Percentiles rank a stretch among this genome's conserved stretches.
These are phyloP conservation scores for Ophiosphaerella narmari DNA, from an alignment of 2,329 filamentous ascomycete species.

Conservation along the genomic window DNA sequence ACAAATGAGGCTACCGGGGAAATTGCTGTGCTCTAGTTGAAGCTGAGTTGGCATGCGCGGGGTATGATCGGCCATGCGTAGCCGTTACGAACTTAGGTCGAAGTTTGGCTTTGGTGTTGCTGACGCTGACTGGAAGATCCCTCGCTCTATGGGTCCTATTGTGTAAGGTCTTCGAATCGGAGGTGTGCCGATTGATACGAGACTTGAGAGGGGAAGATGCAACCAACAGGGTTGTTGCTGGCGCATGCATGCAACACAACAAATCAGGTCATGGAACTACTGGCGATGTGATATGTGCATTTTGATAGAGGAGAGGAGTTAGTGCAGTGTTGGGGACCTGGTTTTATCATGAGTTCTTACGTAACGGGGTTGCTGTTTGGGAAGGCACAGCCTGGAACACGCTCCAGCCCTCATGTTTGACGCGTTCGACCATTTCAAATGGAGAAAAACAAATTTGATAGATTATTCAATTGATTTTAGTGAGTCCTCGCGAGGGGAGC, in stretches of 20 bases:
- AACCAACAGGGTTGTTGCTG: background rate
- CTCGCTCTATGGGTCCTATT: too few relatives aligned
- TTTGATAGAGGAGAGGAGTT: too few relatives aligned
- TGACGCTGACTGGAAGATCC: background rate
- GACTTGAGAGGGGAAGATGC: background rate
- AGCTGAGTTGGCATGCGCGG: background rate
- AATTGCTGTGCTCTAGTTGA: conserved; percentile 1
- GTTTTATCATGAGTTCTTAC: too few relatives aligned
- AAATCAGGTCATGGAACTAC: too few relatives aligned
- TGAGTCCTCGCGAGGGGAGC: conserved; percentile 12
- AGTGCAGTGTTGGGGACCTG: too few relatives aligned
- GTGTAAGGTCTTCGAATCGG: too few relatives aligned
- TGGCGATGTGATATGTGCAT: too few relatives aligned
- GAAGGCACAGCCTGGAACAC: background rate
- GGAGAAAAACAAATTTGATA: background rate
- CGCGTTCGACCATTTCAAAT: background rate
- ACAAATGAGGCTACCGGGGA: background rate
- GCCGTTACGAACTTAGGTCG: background rate
- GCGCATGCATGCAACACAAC: too few relatives aligned
- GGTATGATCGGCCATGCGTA: background rate
- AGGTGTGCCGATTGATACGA: background rate
- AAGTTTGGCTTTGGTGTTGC: background rate
- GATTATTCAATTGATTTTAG: background rate
- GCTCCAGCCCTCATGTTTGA: background rate
- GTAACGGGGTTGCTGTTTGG: background rate